Conservation (phyloP, 495 filamentous ascomycete species). For the Clavariopsis aquatica region DNA sequence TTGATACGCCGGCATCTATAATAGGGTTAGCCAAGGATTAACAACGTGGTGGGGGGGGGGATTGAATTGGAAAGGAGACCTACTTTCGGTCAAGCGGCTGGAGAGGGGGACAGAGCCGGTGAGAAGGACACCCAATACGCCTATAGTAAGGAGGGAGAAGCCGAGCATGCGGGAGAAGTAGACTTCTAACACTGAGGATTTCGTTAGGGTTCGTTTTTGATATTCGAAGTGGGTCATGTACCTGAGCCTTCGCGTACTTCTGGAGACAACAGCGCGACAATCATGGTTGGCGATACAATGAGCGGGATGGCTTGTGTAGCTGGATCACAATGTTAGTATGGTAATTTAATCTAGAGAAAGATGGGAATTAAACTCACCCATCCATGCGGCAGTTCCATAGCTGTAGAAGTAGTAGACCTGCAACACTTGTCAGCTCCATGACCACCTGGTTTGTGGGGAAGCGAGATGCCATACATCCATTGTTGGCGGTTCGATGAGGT, state of each 20-base stretch:
- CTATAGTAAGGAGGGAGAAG: conserved; percentile 65
- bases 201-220: neutral
- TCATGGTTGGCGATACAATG: conserved; percentile 64
- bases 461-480: neutral
- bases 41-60: neutral
- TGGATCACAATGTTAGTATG: conserved; percentile 4
- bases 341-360: neutral
- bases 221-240: conserved; percentile 32
- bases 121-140: conserved; percentile 64
- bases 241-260: conserved; percentile 58
- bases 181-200: conserved; percentile 61
- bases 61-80: neutral
- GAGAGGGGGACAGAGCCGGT: conserved; percentile 76
- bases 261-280: conserved; percentile 62
- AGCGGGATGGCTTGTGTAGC: conserved; percentile 65
- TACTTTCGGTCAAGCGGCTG: conserved; percentile 49
- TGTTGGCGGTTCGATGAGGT: neutral
- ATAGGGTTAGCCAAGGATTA: conserved; percentile 4
- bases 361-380: conserved; percentile 39
- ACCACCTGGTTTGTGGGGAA: neutral
- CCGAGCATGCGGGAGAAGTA: conserved; percentile 75
- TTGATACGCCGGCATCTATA: conserved; percentile 31
- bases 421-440: neutral
- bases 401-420: conserved; percentile 69
- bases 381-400: conserved; percentile 66